Conservation (phyloP, 2,329 filamentous ascomycete genomes). For the Massarina eburnea region DNA sequence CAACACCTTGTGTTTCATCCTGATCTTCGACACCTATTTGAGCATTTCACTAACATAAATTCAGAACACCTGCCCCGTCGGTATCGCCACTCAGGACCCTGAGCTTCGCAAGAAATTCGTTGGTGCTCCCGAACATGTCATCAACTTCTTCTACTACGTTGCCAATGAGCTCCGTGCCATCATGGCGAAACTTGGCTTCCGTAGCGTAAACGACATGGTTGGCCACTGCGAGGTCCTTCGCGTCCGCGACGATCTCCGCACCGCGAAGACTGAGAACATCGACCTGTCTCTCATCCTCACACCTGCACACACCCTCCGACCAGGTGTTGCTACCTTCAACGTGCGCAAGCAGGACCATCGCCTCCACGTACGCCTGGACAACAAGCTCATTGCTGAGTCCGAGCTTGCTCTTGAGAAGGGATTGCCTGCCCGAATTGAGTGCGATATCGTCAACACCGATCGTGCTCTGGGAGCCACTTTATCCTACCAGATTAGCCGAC, state of each 20-base stretch:
- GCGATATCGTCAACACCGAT: conserved; percentile 95
- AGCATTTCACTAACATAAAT: too few relatives aligned
- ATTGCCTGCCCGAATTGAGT: conserved; percentile 88
- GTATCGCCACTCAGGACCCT: conserved; percentile 95
- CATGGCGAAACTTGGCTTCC: conserved; percentile 94
- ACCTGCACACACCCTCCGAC: conserved; percentile 91
- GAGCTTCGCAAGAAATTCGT: conserved; percentile 90
- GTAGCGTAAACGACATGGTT: conserved; percentile 97
- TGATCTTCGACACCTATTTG: too few relatives aligned
- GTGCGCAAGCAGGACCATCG: conserved; percentile 97
- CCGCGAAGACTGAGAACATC: conserved; percentile 87
- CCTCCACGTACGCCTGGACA: conserved; percentile 89
- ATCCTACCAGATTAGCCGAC: conserved; percentile 93
- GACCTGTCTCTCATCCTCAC: conserved; percentile 91
- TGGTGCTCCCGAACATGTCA: conserved; percentile 91
- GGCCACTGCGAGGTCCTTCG: conserved; percentile 84
- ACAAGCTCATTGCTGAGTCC: conserved; percentile 94
- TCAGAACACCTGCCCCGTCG: conserved; percentile 80
- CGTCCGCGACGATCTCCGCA: conserved; percentile 85
- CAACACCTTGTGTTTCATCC: too few relatives aligned
- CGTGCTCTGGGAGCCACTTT: conserved; percentile 90
- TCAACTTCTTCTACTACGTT: conserved; percentile 99
- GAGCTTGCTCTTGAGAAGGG: conserved; percentile 95
- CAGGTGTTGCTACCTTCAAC: conserved; percentile 94
- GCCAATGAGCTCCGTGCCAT: conserved; percentile 95